Conservation (phyloP, 2,329 filamentous ascomycete genomes). For the Rhynchosporium secalis region DNA sequence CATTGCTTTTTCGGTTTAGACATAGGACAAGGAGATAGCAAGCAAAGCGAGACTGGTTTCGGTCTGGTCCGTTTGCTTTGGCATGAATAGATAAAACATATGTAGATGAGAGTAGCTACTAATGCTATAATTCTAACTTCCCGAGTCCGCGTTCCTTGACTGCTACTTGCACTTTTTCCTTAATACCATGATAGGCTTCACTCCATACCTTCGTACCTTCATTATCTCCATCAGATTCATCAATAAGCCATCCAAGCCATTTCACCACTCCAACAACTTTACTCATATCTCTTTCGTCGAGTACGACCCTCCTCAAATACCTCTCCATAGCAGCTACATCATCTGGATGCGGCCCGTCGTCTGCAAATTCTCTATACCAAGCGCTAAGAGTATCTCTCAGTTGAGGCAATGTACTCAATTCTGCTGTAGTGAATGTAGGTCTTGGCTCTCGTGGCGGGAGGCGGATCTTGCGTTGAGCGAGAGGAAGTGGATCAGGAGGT, state of each 20-base stretch:
- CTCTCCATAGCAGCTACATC: conserved; percentile 74
- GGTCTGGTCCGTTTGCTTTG: neutral
- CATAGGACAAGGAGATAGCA: neutral
- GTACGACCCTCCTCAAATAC: conserved; percentile 72
- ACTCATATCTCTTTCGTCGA: conserved; percentile 73
- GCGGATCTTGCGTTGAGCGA: conserved; percentile 40
- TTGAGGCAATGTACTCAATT: conserved; percentile 57
- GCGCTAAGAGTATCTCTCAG: conserved; percentile 71
- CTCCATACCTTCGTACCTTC: conserved; percentile 48
- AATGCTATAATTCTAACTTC: conserved; percentile 49
- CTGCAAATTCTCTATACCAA: conserved; percentile 73
- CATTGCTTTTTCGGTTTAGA: neutral
- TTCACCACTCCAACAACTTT: conserved; percentile 70
- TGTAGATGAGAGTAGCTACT: conserved; percentile 4
- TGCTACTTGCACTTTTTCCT: conserved; percentile 54
- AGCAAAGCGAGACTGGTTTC: neutral
- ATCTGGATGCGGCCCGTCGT: conserved; percentile 73
- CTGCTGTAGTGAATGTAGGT: conserved; percentile 63
- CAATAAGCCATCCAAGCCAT: conserved; percentile 64
- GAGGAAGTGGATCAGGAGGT: conserved; percentile 26
- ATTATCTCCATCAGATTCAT: conserved; percentile 46
- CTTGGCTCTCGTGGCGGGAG: conserved; percentile 51
- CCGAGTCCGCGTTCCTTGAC: conserved; percentile 58
- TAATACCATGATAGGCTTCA: conserved; percentile 46
- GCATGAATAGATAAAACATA: neutral